Conservation (phyloP, 257 asterid species). For the Plantago major region DNA sequence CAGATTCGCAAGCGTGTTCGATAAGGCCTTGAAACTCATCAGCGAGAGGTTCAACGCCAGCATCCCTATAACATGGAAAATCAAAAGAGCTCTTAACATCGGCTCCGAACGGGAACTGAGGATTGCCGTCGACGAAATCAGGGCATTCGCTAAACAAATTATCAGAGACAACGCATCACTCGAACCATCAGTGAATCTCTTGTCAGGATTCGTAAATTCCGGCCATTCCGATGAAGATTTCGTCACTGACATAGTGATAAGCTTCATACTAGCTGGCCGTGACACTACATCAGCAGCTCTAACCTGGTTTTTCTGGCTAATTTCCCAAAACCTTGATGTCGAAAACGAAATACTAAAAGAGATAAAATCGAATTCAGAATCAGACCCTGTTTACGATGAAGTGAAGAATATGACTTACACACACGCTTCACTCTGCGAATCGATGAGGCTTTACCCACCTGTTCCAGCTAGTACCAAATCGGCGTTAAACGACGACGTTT, state of each 20-base stretch:
- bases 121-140: background rate
- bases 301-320: slow-evolving; percentile 5
- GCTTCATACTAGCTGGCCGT: slow-evolving; percentile 8
- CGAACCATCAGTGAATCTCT: background rate
- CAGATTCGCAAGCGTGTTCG: background rate
- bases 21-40: background rate
- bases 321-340: background rate
- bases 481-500: background rate
- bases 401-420: background rate
- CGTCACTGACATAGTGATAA: slow-evolving; percentile 2
- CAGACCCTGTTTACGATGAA: background rate
- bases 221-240: slow-evolving; percentile 2
- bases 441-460: slow-evolving; percentile 3
- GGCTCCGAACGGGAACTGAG: background rate
- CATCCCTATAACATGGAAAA: background rate
- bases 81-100: slow-evolving; percentile 1
- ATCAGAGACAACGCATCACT: no score
- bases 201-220: background rate
- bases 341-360: slow-evolving; percentile 1
- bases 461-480: background rate
- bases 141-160: background rate
- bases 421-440: slow-evolving; percentile 5
- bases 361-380: background rate
- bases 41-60: background rate
- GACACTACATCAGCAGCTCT: slow-evolving; percentile 6